These are phyloP conservation scores for Cladophialophora chaetospira DNA, from an alignment of 2,329 filamentous ascomycete species.

Conservation along the genomic window DNA sequence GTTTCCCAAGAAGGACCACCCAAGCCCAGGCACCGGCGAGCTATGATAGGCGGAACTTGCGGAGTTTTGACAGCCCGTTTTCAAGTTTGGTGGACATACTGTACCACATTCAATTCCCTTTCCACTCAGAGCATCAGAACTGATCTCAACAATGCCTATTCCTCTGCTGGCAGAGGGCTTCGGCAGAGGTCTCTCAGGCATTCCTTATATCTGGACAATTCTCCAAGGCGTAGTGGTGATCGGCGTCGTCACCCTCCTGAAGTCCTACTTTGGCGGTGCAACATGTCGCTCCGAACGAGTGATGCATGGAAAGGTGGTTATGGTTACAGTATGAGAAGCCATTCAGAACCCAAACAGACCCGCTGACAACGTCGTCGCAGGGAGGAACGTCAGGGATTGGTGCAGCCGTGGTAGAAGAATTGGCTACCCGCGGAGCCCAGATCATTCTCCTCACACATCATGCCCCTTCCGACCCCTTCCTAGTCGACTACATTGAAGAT, in stretches of 20 bases:
- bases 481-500: conserved; percentile 90
- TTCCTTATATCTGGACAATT: conserved; percentile 57
- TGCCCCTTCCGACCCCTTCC: conserved; percentile 78
- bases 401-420: conserved; percentile 69
- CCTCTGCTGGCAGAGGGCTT: conserved; percentile 59
- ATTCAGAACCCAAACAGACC: background rate
- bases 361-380: conserved; percentile 42
- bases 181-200: conserved; percentile 55
- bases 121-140: conserved; percentile 20
- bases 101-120: background rate
- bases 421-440: conserved; percentile 84
- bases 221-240: conserved; percentile 57
- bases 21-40: conserved; percentile 6
- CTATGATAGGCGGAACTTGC: conserved; percentile 7
- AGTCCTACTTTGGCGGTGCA: conserved; percentile 76
- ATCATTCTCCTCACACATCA: conserved; percentile 85
- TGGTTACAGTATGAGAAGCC: conserved; percentile 70
- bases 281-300: conserved; percentile 73
- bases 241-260: conserved; percentile 59
- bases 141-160: conserved; percentile 63
- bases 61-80: background rate
- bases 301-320: conserved; percentile 90
- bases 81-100: background rate
- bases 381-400: conserved; percentile 93
- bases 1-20: no score